Evolutionary conservation across 2,329 filamentous ascomycete species (phyloP).

Genomic region (Nothophaeocryptopus gaeumannii): DNA sequence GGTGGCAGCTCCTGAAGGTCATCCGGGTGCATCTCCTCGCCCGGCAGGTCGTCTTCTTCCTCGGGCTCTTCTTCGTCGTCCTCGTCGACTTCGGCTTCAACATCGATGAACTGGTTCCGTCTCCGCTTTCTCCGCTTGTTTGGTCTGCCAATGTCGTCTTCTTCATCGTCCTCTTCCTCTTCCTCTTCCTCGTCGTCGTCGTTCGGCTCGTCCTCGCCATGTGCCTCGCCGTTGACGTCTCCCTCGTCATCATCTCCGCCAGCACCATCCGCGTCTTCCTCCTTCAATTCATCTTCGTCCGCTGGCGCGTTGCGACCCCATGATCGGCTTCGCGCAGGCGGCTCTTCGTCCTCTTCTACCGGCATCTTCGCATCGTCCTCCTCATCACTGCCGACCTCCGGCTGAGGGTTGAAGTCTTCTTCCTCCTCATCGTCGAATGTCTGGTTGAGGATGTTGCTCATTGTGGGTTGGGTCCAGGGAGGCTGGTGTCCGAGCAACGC

Average conservation of each 20-base stretch:
- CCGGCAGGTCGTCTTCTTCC: conserved; percentile 84
- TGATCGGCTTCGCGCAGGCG: conserved; percentile 26
- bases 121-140: conserved; percentile 72
- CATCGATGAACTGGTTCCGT: conserved; percentile 88
- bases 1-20: conserved; percentile 74
- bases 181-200: conserved; percentile 55
- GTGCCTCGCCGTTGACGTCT: conserved; percentile 54
- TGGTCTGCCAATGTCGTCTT: conserved; percentile 23
- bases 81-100: conserved; percentile 95
- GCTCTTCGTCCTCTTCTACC: conserved; percentile 36
- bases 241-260: conserved; percentile 42
- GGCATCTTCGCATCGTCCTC: conserved; percentile 48
- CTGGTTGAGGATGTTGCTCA: conserved; percentile 47
- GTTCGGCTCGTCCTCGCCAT: conserved; percentile 63
- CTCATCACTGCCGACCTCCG: conserved; percentile 70
- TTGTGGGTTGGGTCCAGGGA: conserved; percentile 14
- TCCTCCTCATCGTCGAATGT: conserved; percentile 66
- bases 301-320: conserved; percentile 38
- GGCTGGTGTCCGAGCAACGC: too few relatives aligned
- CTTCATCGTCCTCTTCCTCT: conserved; percentile 37
- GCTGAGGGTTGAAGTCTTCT: conserved; percentile 85
- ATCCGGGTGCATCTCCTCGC: conserved; percentile 83
- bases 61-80: conserved; percentile 85
- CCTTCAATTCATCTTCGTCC: conserved; percentile 50
- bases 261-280: conserved; percentile 50